Evolutionary conservation across 129 eudicot genomes (phyloP).

Genomic region (Ambrosia artemisiifolia): DNA sequence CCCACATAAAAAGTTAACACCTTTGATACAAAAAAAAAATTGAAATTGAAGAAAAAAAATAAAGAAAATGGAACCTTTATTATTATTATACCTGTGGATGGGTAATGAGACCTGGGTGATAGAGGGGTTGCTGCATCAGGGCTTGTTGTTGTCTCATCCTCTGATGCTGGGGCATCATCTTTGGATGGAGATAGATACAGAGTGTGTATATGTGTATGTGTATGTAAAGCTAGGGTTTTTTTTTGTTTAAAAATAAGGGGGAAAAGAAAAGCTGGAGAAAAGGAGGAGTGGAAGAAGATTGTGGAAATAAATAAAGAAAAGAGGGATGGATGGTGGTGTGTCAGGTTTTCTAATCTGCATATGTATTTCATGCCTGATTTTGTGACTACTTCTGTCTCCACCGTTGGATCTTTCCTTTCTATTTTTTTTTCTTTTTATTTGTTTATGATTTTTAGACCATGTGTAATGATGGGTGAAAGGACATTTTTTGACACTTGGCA

Average conservation of each 20-base stretch:
- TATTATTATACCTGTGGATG: conserved; percentile 66
- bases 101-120: conserved; percentile 77
- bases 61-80: no score
- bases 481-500: no score
- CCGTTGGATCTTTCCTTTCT: conserved; percentile 19
- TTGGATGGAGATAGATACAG: conserved; percentile 7
- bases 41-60: neutral
- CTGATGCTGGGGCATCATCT: conserved; percentile 53
- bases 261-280: neutral
- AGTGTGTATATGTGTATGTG: neutral
- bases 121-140: conserved; percentile 63
- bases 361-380: conserved; percentile 23
- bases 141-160: conserved; percentile 63
- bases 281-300: conserved; percentile 30
- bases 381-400: conserved; percentile 1
- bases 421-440: neutral
- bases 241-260: neutral
- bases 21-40: conserved; percentile 6
- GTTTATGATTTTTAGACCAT: neutral
- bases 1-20: conserved; percentile 15
- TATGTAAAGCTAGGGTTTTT: conserved; percentile 34
- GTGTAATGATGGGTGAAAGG: no score
- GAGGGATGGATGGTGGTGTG: conserved; percentile 37
- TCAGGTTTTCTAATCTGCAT: conserved; percentile 25
- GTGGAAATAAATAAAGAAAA: conserved; percentile 31